phyloP scores from a whole-genome alignment of 805 yeast genomes.

The Kockiozyma suomiensis region DNA sequence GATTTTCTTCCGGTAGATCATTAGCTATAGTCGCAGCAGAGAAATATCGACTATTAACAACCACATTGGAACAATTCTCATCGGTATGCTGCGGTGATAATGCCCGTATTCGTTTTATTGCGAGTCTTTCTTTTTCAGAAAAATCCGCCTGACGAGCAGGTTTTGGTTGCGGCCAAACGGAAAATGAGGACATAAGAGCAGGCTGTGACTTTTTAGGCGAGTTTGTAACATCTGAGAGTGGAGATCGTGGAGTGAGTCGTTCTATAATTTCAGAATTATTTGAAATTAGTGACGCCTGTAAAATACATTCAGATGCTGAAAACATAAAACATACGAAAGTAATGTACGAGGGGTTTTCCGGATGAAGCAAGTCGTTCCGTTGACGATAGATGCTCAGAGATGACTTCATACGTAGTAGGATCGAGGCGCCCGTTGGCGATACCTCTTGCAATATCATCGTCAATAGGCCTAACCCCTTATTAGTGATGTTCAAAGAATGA shows the following conservation, averaged over 20 bases:
- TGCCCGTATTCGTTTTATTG: neutral
- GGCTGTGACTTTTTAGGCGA: neutral
- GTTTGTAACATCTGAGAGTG: neutral
- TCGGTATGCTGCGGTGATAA: neutral
- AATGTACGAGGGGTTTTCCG: neutral
- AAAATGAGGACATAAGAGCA: neutral
- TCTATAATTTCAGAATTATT: neutral
- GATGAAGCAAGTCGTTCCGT: neutral
- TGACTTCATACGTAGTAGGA: constrained; percentile 58
- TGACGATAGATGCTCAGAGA: constrained; percentile 32
- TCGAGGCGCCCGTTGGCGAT: constrained; percentile 69
- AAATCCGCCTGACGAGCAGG: neutral
- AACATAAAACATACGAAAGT: neutral
- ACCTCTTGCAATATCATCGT: constrained; percentile 52
- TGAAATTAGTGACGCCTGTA: neutral
- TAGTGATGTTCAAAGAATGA: too few species aligned
- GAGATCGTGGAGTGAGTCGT: neutral
- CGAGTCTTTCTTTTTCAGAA: neutral
- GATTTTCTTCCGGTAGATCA: neutral
- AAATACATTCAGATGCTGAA: too few species aligned
- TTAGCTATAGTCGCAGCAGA: neutral
- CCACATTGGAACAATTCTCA: neutral
- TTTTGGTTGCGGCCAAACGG: neutral
- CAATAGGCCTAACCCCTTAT: constrained; percentile 44
- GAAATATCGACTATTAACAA: constrained; percentile 1